A percentile compares a stretch with the other conserved stretches of the same genome.
Evolutionary conservation across 352 stramenopile species (phyloP).

Genomic region (Phytopythium helicoides): DNA sequence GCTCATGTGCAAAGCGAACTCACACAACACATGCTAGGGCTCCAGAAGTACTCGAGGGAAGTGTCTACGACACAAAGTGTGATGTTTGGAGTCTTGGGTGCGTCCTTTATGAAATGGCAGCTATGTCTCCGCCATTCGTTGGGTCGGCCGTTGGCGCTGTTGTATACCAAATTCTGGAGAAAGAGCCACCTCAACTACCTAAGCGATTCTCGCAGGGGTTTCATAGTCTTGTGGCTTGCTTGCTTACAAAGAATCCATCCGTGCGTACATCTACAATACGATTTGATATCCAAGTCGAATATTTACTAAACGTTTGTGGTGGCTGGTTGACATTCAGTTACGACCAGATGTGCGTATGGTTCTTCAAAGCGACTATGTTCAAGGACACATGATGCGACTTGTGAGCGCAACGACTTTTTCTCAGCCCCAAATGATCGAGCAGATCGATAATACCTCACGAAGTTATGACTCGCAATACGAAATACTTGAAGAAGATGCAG

Average conservation of each 20-base stretch:
- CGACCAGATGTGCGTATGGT: constrained; percentile 23
- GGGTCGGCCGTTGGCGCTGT: constrained; percentile 55
- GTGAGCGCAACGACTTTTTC: constrained; percentile 27
- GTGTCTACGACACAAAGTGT: constrained; percentile 60
- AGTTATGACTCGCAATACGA: background rate
- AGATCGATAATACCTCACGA: constrained; percentile 6
- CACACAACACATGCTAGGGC: constrained; percentile 23
- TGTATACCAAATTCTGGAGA: constrained; percentile 50
- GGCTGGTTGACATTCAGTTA: constrained; percentile 4
- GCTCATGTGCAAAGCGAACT: background rate
- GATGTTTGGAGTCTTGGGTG: constrained; percentile 87
- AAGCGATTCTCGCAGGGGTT: constrained; percentile 28
- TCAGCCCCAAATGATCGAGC: constrained; percentile 24
- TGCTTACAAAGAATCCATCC: constrained; percentile 46
- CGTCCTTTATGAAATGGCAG: constrained; percentile 75
- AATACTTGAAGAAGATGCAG: background rate
- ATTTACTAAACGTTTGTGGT: background rate
- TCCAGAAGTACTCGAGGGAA: constrained; percentile 71
- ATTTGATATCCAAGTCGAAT: background rate
- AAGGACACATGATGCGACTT: constrained; percentile 25
- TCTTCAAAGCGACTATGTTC: constrained; percentile 20
- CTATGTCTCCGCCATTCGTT: constrained; percentile 55
- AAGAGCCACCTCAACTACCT: constrained; percentile 23
- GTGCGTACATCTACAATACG: background rate
- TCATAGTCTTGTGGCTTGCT: constrained; percentile 15